These are phyloP conservation scores for Saccharomyces pastorianus DNA, from an alignment of 1,139 yeast genomes.

Conservation along the genomic window DNA sequence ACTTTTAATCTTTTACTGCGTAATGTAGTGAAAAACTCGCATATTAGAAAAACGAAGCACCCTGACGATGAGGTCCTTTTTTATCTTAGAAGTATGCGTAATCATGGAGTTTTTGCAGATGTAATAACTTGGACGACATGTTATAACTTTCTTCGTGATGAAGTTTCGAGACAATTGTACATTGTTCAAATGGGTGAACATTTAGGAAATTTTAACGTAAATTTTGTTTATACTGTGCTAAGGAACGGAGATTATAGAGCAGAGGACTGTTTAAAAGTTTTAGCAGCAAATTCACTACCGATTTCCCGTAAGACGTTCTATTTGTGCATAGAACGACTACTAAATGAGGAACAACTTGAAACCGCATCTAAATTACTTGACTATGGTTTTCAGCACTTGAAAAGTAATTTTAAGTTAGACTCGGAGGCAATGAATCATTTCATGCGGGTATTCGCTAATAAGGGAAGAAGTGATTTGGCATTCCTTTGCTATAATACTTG, in stretches of 20 bases:
- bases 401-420: conserved; percentile 8
- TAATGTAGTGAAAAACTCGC: conserved; percentile 22
- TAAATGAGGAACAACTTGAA: conserved; percentile 23
- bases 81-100: conserved; percentile 33
- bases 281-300: conserved; percentile 18
- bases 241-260: conserved; percentile 11
- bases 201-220: conserved; percentile 22
- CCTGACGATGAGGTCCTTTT: conserved; percentile 30
- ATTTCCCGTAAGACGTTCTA: conserved; percentile 19
- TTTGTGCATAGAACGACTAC: conserved; percentile 21
- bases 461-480: conserved; percentile 32
- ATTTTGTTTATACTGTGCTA: conserved; percentile 18
- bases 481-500: conserved; percentile 30
- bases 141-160: conserved; percentile 27
- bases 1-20: conserved; percentile 38
- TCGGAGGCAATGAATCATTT: conserved; percentile 29
- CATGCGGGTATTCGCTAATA: conserved; percentile 24
- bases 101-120: conserved; percentile 30
- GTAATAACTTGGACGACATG: conserved; percentile 36
- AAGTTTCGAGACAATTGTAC: conserved; percentile 23
- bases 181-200: conserved; percentile 22
- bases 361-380: conserved; percentile 26
- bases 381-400: conserved; percentile 6
- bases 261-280: conserved; percentile 12
- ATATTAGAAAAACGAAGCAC: conserved; percentile 26